These are phyloP conservation scores for Myxozyma geophila DNA, from an alignment of 805 yeast species.

Conservation along the genomic window DNA sequence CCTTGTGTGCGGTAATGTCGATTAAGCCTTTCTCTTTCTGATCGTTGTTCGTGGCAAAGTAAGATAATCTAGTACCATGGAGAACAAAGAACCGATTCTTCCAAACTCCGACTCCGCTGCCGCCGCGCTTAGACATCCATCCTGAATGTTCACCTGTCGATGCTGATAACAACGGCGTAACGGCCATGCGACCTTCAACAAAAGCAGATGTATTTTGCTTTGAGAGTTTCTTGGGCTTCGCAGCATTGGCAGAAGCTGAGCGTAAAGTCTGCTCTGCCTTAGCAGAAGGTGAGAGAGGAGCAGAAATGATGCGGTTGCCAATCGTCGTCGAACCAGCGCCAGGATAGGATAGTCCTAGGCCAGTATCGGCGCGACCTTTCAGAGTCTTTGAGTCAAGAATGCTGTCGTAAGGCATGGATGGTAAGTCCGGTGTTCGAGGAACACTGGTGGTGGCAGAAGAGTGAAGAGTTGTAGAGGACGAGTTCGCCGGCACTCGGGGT, in stretches of 20 bases:
- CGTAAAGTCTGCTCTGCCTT: conserved; percentile 48
- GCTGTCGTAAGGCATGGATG: neutral
- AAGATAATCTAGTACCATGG: conserved; percentile 91
- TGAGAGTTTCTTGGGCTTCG: conserved; percentile 40
- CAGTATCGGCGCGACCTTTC: conserved; percentile 5
- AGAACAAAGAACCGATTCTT: conserved; percentile 70
- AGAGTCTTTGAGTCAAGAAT: conserved; percentile 8
- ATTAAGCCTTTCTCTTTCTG: conserved; percentile 87
- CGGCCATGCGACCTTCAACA: conserved; percentile 76
- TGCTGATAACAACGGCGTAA: conserved; percentile 78
- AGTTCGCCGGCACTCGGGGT: conserved; percentile 7
- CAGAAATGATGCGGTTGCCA: conserved; percentile 8
- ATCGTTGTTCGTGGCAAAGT: conserved; percentile 78
- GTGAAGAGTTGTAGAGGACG: conserved; percentile 1
- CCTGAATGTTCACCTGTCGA: conserved; percentile 80
- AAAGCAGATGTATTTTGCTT: conserved; percentile 52
- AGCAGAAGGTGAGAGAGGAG: conserved; percentile 9
- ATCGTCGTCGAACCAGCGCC: neutral
- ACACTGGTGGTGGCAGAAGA: conserved; percentile 2
- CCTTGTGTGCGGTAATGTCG: conserved; percentile 94
- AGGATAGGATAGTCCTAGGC: conserved; percentile 5
- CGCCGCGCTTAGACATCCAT: conserved; percentile 95
- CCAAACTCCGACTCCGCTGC: conserved; percentile 87
- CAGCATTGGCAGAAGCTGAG: conserved; percentile 57
- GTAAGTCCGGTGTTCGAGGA: neutral